Evolutionary conservation across 2,329 filamentous ascomycete genomes (phyloP).

Genomic region (Fusarium nanum): DNA sequence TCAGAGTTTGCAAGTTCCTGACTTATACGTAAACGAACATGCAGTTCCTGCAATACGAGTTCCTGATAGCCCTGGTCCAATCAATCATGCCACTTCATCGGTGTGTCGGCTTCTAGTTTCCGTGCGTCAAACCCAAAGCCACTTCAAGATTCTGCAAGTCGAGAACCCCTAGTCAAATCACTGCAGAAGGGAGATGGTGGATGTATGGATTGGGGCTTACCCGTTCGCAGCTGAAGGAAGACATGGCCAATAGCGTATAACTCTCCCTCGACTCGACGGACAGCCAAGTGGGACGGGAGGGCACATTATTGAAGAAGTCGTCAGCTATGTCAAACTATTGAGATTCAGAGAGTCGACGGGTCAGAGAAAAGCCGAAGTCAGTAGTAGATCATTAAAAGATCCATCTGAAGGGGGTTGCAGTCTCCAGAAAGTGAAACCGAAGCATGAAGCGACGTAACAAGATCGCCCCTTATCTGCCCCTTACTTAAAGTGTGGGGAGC

Average conservation of each 20-base stretch:
- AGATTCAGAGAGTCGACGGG: not conserved
- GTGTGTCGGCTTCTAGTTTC: conserved; percentile 11
- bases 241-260: conserved; percentile 29
- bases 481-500: conserved; percentile 38
- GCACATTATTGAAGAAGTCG: conserved; percentile 25
- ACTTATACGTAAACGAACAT: conserved; percentile 15
- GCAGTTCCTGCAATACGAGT: conserved; percentile 23
- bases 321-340: conserved; percentile 14
- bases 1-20: conserved; percentile 1
- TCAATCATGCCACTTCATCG: conserved; percentile 29
- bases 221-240: conserved; percentile 35
- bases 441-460: conserved; percentile 35
- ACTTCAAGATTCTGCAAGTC: conserved; percentile 19
- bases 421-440: conserved; percentile 36
- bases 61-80: conserved; percentile 20
- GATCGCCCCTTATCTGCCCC: conserved; percentile 41
- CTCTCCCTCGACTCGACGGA: conserved; percentile 27
- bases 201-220: conserved; percentile 28
- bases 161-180: conserved; percentile 19
- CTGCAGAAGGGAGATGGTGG: not conserved
- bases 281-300: conserved; percentile 22
- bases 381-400: not conserved
- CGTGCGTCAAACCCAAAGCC: conserved; percentile 14
- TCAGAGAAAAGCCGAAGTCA: not conserved
- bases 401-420: conserved; percentile 20